A percentile compares a stretch with the other conserved stretches of the same genome.
These are phyloP conservation scores for Calycina herbarum DNA, from an alignment of 2,329 filamentous ascomycete genomes.

Conservation along the genomic window DNA sequence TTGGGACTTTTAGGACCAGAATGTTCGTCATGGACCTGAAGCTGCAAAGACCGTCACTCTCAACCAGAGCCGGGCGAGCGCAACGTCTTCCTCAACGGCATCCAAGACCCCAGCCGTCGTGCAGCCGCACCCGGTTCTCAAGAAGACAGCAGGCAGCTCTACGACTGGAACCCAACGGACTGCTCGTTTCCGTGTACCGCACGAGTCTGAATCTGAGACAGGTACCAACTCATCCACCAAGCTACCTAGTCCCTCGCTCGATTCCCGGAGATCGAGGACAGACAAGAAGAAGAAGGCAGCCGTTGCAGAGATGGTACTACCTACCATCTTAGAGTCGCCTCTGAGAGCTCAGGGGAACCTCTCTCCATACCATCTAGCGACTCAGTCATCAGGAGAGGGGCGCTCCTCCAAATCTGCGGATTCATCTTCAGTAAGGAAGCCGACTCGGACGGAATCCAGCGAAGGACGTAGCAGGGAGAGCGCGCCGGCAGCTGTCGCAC, in stretches of 20 bases:
- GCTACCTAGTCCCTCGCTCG: constrained; percentile 29
- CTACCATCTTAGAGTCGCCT: constrained; percentile 46
- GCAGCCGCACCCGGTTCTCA: constrained; percentile 55
- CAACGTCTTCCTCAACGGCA: constrained; percentile 21
- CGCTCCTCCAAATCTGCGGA: too few relatives aligned
- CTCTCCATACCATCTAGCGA: constrained; percentile 39
- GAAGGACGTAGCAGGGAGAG: too few relatives aligned
- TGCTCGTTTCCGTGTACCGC: constrained; percentile 59
- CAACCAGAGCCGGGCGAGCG: constrained; percentile 21
- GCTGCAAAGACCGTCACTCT: constrained; percentile 30
- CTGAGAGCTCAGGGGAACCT: constrained; percentile 48
- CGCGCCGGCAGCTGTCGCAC: too few relatives aligned
- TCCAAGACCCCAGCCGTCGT: constrained; percentile 40
- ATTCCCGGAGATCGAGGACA: constrained; percentile 18
- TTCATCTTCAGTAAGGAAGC: too few relatives aligned
- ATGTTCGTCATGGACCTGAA: constrained; percentile 21
- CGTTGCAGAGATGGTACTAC: constrained; percentile 41
- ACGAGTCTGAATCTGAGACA: constrained; percentile 46
- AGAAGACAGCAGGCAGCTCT: constrained; percentile 57
- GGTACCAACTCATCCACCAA: constrained; percentile 43
- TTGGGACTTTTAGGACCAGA: constrained; percentile 26
- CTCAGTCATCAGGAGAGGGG: too few relatives aligned
- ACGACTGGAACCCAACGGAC: constrained; percentile 55
- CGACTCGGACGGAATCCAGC: too few relatives aligned
- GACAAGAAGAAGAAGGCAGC: constrained; percentile 26